Conservation (phyloP, 2,329 filamentous ascomycete genomes). For the Ophiostoma piceae region DNA sequence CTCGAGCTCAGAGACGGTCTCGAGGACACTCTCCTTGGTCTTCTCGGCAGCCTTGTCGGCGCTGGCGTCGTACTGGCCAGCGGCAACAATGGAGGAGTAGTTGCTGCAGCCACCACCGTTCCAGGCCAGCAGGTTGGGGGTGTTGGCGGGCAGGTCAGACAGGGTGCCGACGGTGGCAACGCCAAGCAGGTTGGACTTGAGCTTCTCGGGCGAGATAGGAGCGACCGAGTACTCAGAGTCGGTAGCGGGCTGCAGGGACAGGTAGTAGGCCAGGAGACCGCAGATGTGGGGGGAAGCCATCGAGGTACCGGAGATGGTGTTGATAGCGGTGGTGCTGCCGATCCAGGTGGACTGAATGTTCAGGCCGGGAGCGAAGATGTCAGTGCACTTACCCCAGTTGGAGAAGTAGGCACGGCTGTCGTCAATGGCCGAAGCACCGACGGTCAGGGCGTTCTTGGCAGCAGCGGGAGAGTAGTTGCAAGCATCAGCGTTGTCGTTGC, state of each 20-base stretch:
- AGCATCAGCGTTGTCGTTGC: conserved; percentile 97
- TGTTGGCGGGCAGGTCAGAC: conserved; percentile 75
- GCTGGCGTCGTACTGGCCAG: conserved; percentile 59
- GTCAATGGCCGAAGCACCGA: conserved; percentile 86
- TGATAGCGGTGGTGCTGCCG: conserved; percentile 89
- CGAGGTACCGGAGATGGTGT: conserved; percentile 98
- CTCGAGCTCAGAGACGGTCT: conserved; percentile 55
- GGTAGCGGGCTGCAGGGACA: conserved; percentile 85
- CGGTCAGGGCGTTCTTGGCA: conserved; percentile 85
- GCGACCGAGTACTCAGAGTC: conserved; percentile 90
- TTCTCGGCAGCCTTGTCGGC: conserved; percentile 34
- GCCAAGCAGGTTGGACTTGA: conserved; percentile 82
- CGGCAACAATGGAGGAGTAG: conserved; percentile 74
- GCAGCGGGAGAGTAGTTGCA: conserved; percentile 99
- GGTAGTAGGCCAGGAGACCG: conserved; percentile 94
- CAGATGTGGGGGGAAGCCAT: conserved; percentile 98
- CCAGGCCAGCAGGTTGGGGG: conserved; percentile 94
- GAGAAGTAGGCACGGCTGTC: conserved; percentile 99
- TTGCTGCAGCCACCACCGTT: conserved; percentile 95
- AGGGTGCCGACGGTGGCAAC: conserved; percentile 76
- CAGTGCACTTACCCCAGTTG: conserved; percentile 99
- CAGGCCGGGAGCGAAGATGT: conserved; percentile 96
- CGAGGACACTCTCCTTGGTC: conserved; percentile 33
- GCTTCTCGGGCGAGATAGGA: conserved; percentile 83
- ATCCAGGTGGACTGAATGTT: conserved; percentile 99